Conservation (phyloP, 1,284 basidiomycete species). For the Amylostereum chailletii region DNA sequence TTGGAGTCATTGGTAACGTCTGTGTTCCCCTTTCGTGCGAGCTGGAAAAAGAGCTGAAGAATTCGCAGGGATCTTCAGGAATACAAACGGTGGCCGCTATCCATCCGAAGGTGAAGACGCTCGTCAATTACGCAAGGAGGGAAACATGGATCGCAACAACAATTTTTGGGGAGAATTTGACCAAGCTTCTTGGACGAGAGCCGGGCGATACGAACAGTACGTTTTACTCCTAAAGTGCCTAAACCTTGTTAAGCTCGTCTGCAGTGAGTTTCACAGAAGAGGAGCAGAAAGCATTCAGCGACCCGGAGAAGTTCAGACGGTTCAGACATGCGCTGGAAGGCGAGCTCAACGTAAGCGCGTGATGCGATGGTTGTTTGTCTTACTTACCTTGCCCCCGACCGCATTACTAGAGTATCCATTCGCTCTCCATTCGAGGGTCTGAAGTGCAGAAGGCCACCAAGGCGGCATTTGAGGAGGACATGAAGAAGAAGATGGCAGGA, state of each 20-base stretch:
- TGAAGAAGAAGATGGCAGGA: slow-evolving; percentile 41
- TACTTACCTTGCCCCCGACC: no score
- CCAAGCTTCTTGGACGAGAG: slow-evolving; percentile 29
- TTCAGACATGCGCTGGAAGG: slow-evolving; percentile 47
- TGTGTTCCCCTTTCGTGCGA: slow-evolving; percentile 10
- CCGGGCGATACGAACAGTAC: slow-evolving; percentile 32
- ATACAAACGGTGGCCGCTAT: slow-evolving; percentile 55
- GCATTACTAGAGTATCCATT: not conserved
- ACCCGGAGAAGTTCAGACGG: slow-evolving; percentile 37
- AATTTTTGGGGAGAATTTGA: slow-evolving; percentile 33
- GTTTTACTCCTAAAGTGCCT: slow-evolving; percentile 16
- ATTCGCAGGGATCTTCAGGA: slow-evolving; percentile 48
- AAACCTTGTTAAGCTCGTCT: slow-evolving; percentile 10
- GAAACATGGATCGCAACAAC: slow-evolving; percentile 52
- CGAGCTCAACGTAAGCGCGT: slow-evolving; percentile 43
- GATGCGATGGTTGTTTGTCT: no score
- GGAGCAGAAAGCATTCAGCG: slow-evolving; percentile 39
- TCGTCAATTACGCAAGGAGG: slow-evolving; percentile 52
- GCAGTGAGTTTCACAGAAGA: slow-evolving; percentile 46
- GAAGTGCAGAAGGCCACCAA: slow-evolving; percentile 27
- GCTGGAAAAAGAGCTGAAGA: not conserved
- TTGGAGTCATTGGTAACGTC: slow-evolving; percentile 55
- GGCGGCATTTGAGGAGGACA: slow-evolving; percentile 33
- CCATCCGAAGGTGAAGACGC: slow-evolving; percentile 39
- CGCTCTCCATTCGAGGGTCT: not conserved